Conservation (phyloP, 305 asterid species). For the Petunia hybrid region DNA sequence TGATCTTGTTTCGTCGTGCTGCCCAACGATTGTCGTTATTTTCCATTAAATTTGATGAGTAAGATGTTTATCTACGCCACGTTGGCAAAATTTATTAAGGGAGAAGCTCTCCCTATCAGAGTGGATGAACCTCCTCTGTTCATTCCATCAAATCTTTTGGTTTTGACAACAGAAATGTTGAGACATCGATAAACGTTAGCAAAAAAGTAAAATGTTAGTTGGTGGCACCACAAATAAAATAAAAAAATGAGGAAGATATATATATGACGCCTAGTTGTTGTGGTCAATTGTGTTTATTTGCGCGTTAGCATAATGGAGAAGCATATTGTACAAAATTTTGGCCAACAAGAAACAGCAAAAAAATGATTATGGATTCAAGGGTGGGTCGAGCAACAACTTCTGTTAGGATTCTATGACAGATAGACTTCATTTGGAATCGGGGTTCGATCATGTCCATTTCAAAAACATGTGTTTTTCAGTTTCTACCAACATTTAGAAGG, state of each 20-base stretch:
- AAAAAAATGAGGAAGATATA: not conserved
- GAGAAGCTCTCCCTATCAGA: too few species aligned
- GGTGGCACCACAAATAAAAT: too few species aligned
- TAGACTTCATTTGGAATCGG: not conserved
- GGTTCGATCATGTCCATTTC: too few species aligned
- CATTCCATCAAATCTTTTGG: too few species aligned
- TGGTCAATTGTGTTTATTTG: not conserved
- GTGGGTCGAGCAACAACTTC: not conserved
- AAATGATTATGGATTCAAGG: not conserved
- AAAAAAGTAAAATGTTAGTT: too few species aligned
- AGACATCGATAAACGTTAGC: too few species aligned
- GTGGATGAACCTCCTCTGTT: too few species aligned
- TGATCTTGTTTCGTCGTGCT: not conserved
- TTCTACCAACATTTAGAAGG: too few species aligned
- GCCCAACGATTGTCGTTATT: not conserved
- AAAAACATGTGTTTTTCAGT: too few species aligned
- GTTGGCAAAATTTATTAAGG: too few species aligned
- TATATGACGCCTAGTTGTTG: slow-evolving; percentile 20
- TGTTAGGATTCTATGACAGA: slow-evolving; percentile 14
- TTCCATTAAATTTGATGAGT: not conserved
- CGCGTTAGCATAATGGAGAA: slow-evolving; percentile 9
- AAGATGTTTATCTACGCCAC: not conserved
- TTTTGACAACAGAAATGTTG: too few species aligned
- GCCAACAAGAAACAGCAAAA: slow-evolving; percentile 2
- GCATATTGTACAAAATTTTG: not conserved